Conservation (phyloP, 2,329 filamentous ascomycete genomes). For the Aotearoamyces nothofagi region DNA sequence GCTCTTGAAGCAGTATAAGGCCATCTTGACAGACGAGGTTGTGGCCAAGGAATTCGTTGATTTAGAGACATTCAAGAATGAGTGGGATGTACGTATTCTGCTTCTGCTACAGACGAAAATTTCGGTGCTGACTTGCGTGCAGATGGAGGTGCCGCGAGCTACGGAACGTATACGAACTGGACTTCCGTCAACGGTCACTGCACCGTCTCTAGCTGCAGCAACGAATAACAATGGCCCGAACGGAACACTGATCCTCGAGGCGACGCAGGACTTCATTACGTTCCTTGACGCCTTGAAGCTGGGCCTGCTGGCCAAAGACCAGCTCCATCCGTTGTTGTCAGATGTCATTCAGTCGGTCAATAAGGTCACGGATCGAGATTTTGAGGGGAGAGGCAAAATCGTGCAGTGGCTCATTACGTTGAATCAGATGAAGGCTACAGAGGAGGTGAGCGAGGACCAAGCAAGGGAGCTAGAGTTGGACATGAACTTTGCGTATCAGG, state of each 20-base stretch:
- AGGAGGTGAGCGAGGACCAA: conserved; percentile 78
- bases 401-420: conserved; percentile 95
- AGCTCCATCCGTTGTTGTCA: conserved; percentile 84
- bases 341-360: conserved; percentile 97
- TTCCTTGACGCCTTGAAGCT: conserved; percentile 91
- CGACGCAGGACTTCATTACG: conserved; percentile 97
- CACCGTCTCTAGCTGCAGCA: conserved; percentile 28
- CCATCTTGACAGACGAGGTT: conserved; percentile 75
- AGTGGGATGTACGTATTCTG: conserved; percentile 63
- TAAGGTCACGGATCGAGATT: conserved; percentile 88
- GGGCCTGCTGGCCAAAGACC: conserved; percentile 85
- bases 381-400: conserved; percentile 91
- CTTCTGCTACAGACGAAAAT: background rate
- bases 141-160: conserved; percentile 90
- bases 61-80: conserved; percentile 77
- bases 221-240: conserved; percentile 28
- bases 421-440: conserved; percentile 94
- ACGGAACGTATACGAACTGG: conserved; percentile 87
- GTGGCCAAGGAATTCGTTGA: conserved; percentile 83
- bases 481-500: conserved; percentile 86
- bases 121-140: conserved; percentile 5
- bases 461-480: conserved; percentile 81
- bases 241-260: conserved; percentile 64
- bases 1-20: conserved; percentile 91
- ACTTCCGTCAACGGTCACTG: conserved; percentile 66